Evolutionary conservation across 2,329 filamentous ascomycete genomes (phyloP).

Genomic region (Apiospora aurea): DNA sequence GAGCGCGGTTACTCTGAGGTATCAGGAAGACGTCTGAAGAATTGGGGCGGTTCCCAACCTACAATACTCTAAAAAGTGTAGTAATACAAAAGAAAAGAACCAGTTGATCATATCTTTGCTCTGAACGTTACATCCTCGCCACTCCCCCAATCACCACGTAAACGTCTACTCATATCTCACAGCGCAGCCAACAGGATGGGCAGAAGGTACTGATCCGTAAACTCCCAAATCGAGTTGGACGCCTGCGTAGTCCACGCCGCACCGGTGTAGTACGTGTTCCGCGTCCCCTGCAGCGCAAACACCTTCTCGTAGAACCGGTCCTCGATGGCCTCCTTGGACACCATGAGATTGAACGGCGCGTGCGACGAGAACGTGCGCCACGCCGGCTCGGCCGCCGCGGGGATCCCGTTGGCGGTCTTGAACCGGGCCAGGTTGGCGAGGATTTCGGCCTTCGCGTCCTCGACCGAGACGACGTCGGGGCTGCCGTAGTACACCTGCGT

Average conservation of each 20-base stretch:
- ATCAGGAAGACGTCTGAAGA: too few species aligned
- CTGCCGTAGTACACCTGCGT: background rate
- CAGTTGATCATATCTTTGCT: too few species aligned
- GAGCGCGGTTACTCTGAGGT: too few species aligned
- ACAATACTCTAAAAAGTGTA: too few species aligned
- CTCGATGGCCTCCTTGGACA: background rate
- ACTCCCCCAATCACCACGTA: too few species aligned
- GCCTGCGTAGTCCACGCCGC: conserved; percentile 1
- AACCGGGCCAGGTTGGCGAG: background rate
- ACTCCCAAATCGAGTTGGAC: background rate
- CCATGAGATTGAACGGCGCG: conserved; percentile 13
- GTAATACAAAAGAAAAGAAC: too few species aligned
- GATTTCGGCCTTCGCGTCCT: background rate
- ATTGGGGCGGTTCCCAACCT: too few species aligned
- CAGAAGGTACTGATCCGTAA: background rate
- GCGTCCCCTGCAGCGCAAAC: background rate
- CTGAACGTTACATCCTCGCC: too few species aligned
- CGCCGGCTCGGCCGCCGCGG: background rate
- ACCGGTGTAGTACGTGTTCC: background rate
- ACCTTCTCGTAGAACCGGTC: conserved; percentile 1
- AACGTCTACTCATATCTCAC: too few species aligned
- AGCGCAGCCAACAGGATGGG: background rate
- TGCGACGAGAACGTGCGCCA: background rate
- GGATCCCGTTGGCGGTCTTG: background rate
- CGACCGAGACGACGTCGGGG: background rate